Evolutionary conservation across 2,329 filamentous ascomycete species (phyloP).

Genomic region (Ascosphaera aggregata): DNA sequence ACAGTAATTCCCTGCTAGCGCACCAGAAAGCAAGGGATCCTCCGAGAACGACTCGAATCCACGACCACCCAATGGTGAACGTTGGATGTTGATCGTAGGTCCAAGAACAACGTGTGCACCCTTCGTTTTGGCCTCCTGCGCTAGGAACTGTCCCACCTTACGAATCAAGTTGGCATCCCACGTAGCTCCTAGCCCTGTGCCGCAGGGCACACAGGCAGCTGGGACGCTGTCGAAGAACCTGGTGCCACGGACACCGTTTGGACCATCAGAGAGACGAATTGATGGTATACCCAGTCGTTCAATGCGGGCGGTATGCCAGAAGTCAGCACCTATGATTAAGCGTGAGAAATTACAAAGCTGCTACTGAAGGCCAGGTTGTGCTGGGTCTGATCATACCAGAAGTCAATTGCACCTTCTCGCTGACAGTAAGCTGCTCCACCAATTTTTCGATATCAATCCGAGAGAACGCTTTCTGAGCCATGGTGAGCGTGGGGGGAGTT

Average conservation of each 20-base stretch:
- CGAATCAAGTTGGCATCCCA: slow-evolving; percentile 52
- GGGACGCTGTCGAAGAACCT: slow-evolving; percentile 43
- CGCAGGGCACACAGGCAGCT: slow-evolving; percentile 59
- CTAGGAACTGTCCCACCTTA: slow-evolving; percentile 46
- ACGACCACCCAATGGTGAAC: slow-evolving; percentile 59
- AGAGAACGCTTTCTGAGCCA: no score
- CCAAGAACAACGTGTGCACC: slow-evolving; percentile 52
- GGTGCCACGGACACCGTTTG: slow-evolving; percentile 45
- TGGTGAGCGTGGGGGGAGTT: no score
- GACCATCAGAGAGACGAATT: slow-evolving; percentile 44
- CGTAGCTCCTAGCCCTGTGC: slow-evolving; percentile 53
- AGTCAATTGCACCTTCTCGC: slow-evolving; percentile 31
- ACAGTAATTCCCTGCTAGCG: slow-evolving; percentile 47
- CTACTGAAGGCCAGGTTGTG: no score
- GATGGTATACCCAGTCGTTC: slow-evolving; percentile 38
- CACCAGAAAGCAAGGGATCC: slow-evolving; percentile 55
- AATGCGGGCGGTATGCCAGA: slow-evolving; percentile 45
- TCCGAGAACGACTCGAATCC: slow-evolving; percentile 79
- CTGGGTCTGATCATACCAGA: slow-evolving; percentile 14
- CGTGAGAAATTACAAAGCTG: no score
- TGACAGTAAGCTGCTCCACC: slow-evolving; percentile 27
- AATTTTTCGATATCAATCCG: slow-evolving; percentile 23
- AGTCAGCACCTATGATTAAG: slow-evolving; percentile 27
- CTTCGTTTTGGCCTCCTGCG: slow-evolving; percentile 46
- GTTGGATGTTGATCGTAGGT: slow-evolving; percentile 61